Conservation (phyloP, 2,329 filamentous ascomycete species). For the Trichoderma aggressivum region DNA sequence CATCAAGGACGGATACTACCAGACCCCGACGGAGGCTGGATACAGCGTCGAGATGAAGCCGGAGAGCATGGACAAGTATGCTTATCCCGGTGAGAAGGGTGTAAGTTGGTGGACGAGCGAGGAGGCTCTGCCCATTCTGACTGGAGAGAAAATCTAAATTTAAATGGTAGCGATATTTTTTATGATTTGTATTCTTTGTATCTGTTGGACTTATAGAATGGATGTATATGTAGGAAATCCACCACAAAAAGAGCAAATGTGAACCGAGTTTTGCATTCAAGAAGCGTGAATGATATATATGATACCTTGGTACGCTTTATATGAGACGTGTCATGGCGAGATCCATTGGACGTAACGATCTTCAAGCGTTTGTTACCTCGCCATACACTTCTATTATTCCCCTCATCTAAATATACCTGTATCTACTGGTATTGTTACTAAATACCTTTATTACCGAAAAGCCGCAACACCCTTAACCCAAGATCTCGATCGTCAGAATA, state of each 20-base stretch:
- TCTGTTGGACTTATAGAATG: not conserved
- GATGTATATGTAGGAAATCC: not conserved
- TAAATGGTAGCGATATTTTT: not conserved
- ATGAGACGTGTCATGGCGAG: no score
- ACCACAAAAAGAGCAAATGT: not conserved
- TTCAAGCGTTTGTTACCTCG: no score
- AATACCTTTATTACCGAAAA: not conserved
- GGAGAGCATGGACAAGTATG: slow-evolving; percentile 76
- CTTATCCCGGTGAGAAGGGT: slow-evolving; percentile 71
- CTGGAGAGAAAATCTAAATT: slow-evolving; percentile 54
- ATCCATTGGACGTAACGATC: no score
- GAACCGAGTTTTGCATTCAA: no score
- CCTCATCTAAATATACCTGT: no score
- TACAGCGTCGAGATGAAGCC: slow-evolving; percentile 94
- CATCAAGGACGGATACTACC: slow-evolving; percentile 83
- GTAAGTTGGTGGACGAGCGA: slow-evolving; percentile 84
- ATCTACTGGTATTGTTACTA: no score
- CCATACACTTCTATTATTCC: no score
- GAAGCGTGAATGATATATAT: not conserved
- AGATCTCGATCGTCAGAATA: accelerated
- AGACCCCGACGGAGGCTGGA: slow-evolving; percentile 76
- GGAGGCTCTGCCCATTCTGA: slow-evolving; percentile 71
- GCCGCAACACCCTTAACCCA: not conserved
- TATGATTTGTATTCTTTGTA: not conserved
- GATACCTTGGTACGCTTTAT: no score